A percentile compares a stretch with the other conserved stretches of the same genome.
Evolutionary conservation across 805 yeast species (phyloP).

Genomic region (Schwanniomyces polymorphus): DNA sequence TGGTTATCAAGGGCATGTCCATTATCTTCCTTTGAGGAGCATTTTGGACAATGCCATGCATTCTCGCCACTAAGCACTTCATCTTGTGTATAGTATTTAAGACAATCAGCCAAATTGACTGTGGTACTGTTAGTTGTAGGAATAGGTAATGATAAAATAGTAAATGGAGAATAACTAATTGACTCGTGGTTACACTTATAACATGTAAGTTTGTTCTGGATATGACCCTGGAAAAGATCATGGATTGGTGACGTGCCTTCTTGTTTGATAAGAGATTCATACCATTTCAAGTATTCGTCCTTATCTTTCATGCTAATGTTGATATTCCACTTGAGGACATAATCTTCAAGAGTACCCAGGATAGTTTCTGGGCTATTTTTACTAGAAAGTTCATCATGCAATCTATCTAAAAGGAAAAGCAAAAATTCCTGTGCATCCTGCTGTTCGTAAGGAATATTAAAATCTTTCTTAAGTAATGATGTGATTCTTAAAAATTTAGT

Average conservation of each 20-base stretch:
- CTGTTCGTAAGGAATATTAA: conserved; percentile 70
- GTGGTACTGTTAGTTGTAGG: conserved; percentile 34
- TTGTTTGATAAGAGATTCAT: conserved; percentile 44
- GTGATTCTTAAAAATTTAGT: conserved; percentile 57
- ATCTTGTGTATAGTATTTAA: conserved; percentile 58
- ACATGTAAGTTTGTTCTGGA: conserved; percentile 64
- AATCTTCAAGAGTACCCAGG: conserved; percentile 20
- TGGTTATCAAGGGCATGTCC: conserved; percentile 23
- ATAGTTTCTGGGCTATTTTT: conserved; percentile 23
- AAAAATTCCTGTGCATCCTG: conserved; percentile 82
- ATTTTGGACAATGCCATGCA: conserved; percentile 84
- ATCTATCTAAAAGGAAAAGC: conserved; percentile 60
- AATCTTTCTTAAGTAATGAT: conserved; percentile 59
- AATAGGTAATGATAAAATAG: conserved; percentile 62
- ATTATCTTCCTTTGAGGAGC: conserved; percentile 37
- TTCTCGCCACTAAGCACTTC: conserved; percentile 72
- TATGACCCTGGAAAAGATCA: conserved; percentile 70
- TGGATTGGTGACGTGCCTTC: conserved; percentile 71
- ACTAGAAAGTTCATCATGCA: conserved; percentile 62
- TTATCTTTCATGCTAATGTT: conserved; percentile 30
- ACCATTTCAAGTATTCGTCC: conserved; percentile 64
- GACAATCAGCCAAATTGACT: conserved; percentile 60
- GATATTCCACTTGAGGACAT: conserved; percentile 31
- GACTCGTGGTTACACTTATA: conserved; percentile 63
- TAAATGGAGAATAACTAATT: conserved; percentile 60